Evolutionary conservation across 352 stramenopile genomes (phyloP).

Genomic region (Phytophthora palmivora): DNA sequence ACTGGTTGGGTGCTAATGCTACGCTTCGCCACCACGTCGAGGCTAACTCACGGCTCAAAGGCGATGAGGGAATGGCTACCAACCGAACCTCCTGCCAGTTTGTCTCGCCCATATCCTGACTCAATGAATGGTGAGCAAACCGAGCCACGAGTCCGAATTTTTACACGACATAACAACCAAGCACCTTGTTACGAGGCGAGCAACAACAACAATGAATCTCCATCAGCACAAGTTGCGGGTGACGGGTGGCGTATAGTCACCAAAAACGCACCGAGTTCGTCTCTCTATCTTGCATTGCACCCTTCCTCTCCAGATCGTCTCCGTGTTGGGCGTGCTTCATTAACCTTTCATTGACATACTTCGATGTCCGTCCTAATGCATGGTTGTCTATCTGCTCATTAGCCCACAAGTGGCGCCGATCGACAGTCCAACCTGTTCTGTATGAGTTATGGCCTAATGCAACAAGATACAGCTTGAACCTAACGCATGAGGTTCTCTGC

Average conservation of each 20-base stretch:
- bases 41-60: neutral
- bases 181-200: neutral
- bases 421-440: too few relatives aligned
- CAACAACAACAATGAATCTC: neutral
- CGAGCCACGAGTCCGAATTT: slow-evolving; percentile 23
- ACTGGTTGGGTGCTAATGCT: slow-evolving; percentile 24
- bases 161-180: slow-evolving; percentile 19
- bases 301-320: slow-evolving; percentile 1
- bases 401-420: too few relatives aligned
- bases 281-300: slow-evolving; percentile 7
- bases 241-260: too few relatives aligned
- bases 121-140: slow-evolving; percentile 17
- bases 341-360: slow-evolving; percentile 10
- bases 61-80: slow-evolving; percentile 2
- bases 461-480: too few relatives aligned
- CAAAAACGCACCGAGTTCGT: slow-evolving; percentile 14
- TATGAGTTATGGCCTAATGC: too few relatives aligned
- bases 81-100: slow-evolving; percentile 6
- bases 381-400: slow-evolving; percentile 3
- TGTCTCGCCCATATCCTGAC: slow-evolving; percentile 10
- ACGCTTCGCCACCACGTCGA: slow-evolving; percentile 8
- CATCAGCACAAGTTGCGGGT: slow-evolving; percentile 1
- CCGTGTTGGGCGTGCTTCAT: slow-evolving; percentile 3
- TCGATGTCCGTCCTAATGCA: slow-evolving; percentile 12
- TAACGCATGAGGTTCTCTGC: neutral